Conservation (phyloP, 2,329 filamentous ascomycete genomes). For the Paecilomyces niveus region DNA sequence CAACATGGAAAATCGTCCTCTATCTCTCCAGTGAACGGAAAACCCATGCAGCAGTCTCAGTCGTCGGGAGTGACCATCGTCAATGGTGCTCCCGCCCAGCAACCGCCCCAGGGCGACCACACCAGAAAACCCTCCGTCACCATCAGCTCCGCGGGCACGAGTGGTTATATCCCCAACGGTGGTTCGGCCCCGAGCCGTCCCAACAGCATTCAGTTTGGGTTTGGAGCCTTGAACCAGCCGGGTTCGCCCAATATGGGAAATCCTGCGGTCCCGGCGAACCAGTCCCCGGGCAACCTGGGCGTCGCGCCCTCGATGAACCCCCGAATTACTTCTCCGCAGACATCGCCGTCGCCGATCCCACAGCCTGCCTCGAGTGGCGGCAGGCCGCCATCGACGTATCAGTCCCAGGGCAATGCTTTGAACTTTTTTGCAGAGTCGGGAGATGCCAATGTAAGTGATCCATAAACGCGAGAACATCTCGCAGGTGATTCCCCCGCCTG, state of each 20-base stretch:
- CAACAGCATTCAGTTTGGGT: constrained; percentile 74
- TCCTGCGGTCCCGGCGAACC: constrained; percentile 43
- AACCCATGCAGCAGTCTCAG: constrained; percentile 47
- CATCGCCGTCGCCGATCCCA: constrained; percentile 89
- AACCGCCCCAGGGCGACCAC: constrained; percentile 54
- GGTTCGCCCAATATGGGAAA: constrained; percentile 56
- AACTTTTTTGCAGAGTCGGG: constrained; percentile 67
- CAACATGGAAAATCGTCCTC: constrained; percentile 56
- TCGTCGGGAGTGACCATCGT: constrained; percentile 48
- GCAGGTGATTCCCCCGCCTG: not conserved
- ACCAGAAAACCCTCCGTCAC: constrained; percentile 82
- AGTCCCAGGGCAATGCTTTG: constrained; percentile 63
- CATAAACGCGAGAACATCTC: not conserved
- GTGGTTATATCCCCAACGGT: constrained; percentile 70
- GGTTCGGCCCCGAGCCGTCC: constrained; percentile 48
- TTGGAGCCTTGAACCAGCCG: constrained; percentile 66
- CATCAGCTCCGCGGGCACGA: constrained; percentile 76
- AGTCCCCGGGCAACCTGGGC: constrained; percentile 32
- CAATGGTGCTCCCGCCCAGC: constrained; percentile 54
- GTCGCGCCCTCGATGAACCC: constrained; percentile 56
- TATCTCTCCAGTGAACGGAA: constrained; percentile 79
- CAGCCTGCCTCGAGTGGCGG: constrained; percentile 78
- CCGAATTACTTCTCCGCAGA: constrained; percentile 72
- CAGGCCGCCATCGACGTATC: constrained; percentile 68
- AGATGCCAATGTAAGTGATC: constrained; percentile 57